Conservation (phyloP, 2,329 filamentous ascomycete genomes). For the Exophiala oligosperma region DNA sequence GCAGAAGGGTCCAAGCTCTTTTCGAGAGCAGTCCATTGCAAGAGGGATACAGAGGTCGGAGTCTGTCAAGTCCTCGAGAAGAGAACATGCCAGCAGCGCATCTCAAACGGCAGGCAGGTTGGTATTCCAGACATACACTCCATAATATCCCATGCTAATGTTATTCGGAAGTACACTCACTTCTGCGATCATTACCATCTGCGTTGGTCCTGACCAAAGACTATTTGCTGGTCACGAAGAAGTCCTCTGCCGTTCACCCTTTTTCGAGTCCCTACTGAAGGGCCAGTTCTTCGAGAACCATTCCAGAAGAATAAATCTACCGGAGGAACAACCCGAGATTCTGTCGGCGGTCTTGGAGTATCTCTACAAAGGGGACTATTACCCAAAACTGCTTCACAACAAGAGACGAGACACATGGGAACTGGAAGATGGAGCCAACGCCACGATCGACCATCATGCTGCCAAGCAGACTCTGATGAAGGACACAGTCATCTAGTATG, state of each 20-base stretch:
- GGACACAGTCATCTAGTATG: conserved; percentile 81
- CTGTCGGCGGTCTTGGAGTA: conserved; percentile 89
- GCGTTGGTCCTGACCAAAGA: conserved; percentile 76
- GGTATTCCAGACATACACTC: conserved; percentile 18
- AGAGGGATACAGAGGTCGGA: conserved; percentile 25
- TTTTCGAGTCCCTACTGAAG: conserved; percentile 68
- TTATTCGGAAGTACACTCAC: conserved; percentile 51
- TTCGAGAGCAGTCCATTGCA: conserved; percentile 33
- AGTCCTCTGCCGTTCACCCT: conserved; percentile 74
- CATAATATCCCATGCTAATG: conserved; percentile 3
- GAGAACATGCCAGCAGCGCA: conserved; percentile 32
- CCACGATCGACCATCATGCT: conserved; percentile 68
- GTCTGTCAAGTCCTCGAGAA: conserved; percentile 22
- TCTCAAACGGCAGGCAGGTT: conserved; percentile 40
- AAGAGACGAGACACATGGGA: conserved; percentile 79
- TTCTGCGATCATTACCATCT: conserved; percentile 74
- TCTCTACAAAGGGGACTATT: conserved; percentile 93
- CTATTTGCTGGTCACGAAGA: conserved; percentile 92
- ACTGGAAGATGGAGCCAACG: conserved; percentile 64
- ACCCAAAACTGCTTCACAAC: conserved; percentile 77
- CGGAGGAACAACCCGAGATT: conserved; percentile 84
- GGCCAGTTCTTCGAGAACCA: conserved; percentile 61
- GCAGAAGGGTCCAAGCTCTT: conserved; percentile 33
- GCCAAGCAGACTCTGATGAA: conserved; percentile 71
- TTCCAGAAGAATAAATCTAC: conserved; percentile 73